Percentiles rank a stretch among this genome's conserved stretches.
Evolutionary conservation across 2,329 filamentous ascomycete genomes (phyloP).

Genomic region (Dothidotthia symphoricarpi): DNA sequence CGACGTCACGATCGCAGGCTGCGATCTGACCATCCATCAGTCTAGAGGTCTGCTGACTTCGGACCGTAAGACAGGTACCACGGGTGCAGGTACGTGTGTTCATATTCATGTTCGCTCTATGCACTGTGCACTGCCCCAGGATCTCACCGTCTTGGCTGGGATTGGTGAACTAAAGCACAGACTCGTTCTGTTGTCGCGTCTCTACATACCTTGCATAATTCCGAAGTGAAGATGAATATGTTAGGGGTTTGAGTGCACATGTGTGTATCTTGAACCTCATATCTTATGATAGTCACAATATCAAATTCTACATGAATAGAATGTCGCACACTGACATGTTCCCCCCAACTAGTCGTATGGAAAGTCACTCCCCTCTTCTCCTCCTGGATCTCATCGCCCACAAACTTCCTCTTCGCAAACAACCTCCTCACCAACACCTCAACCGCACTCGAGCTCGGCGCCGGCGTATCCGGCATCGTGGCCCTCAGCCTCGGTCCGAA

Average conservation of each 20-base stretch:
- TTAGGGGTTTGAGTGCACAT: too few species aligned
- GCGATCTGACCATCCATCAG: conserved; percentile 75
- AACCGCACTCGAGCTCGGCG: conserved; percentile 77
- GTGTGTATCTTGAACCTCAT: too few species aligned
- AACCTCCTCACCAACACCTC: conserved; percentile 56
- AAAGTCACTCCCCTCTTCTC: conserved; percentile 83
- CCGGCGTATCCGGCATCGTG: conserved; percentile 79
- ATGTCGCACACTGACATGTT: conserved; percentile 1
- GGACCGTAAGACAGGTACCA: conserved; percentile 69
- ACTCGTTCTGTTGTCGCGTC: conserved; percentile 5
- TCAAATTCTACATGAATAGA: too few species aligned
- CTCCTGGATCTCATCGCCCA: conserved; percentile 67
- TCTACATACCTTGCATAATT: background rate
- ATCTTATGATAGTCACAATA: too few species aligned
- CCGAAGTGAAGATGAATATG: too few species aligned
- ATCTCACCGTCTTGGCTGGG: conserved; percentile 20
- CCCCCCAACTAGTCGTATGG: conserved; percentile 68
- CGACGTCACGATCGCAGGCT: conserved; percentile 65
- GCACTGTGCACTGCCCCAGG: conserved; percentile 18
- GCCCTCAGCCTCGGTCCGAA: conserved; percentile 65
- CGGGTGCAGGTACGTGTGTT: conserved; percentile 59
- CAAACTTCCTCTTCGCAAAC: conserved; percentile 62
- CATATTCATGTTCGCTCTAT: conserved; percentile 1
- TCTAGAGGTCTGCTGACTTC: conserved; percentile 81
- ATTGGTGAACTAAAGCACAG: conserved; percentile 9